These are phyloP conservation scores for Colletotrichum plurivorum DNA, from an alignment of 2,329 filamentous ascomycete species.

Conservation along the genomic window DNA sequence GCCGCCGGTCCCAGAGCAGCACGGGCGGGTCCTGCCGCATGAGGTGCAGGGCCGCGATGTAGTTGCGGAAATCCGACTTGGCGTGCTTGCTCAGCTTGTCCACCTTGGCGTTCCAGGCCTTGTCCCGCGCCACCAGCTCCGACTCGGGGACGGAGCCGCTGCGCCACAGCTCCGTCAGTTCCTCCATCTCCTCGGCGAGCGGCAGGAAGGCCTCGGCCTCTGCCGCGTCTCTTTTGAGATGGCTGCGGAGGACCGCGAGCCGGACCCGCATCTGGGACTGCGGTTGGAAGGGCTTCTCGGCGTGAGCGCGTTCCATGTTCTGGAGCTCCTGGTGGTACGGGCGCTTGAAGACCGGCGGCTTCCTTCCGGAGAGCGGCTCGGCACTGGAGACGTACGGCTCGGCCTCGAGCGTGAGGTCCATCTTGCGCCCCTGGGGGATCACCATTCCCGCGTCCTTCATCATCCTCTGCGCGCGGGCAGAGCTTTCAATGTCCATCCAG, in stretches of 20 bases:
- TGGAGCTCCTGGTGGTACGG: slow-evolving; percentile 59
- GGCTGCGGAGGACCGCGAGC: slow-evolving; percentile 47
- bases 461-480: slow-evolving; percentile 53
- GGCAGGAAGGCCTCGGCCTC: slow-evolving; percentile 46
- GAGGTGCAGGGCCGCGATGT: slow-evolving; percentile 69
- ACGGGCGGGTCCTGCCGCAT: slow-evolving; percentile 64
- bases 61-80: slow-evolving; percentile 53
- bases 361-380: slow-evolving; percentile 47
- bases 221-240: slow-evolving; percentile 44
- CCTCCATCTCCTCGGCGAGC: slow-evolving; percentile 52
- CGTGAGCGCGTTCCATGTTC: slow-evolving; percentile 48
- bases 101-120: slow-evolving; percentile 53
- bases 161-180: slow-evolving; percentile 43
- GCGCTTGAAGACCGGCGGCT: slow-evolving; percentile 52
- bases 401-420: slow-evolving; percentile 47
- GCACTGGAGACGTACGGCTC: slow-evolving; percentile 42
- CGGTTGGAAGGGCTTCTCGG: not conserved
- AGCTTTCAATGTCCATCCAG: slow-evolving; percentile 63
- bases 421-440: slow-evolving; percentile 62
- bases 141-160: slow-evolving; percentile 39
- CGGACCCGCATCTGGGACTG: slow-evolving; percentile 39
- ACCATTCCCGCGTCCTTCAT: slow-evolving; percentile 61
- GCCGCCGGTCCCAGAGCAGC: slow-evolving; percentile 78
- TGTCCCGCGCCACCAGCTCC: slow-evolving; percentile 48
- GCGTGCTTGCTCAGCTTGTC: slow-evolving; percentile 50